Conservation (phyloP, 345 rosid genomes). For the Raphanus raphanistrum region DNA sequence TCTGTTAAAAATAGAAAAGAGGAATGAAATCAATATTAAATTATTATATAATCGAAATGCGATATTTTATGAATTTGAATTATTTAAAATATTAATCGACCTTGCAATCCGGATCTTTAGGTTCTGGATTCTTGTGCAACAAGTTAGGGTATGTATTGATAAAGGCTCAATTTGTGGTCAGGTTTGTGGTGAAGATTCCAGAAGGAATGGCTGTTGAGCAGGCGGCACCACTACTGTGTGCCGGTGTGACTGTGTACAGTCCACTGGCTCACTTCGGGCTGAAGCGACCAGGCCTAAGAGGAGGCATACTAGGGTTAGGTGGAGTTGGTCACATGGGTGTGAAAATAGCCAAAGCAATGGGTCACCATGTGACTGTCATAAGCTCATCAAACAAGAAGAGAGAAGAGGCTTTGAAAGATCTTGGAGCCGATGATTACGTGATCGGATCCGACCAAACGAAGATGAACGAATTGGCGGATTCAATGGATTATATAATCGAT, state of each 20-base stretch:
- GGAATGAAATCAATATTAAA: background rate
- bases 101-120: slow-evolving; percentile 6
- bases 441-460: slow-evolving; percentile 62
- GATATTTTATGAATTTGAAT: background rate
- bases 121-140: slow-evolving; percentile 12
- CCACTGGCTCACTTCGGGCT: slow-evolving; percentile 82
- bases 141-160: slow-evolving; percentile 12
- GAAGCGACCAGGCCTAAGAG: slow-evolving; percentile 61
- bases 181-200: slow-evolving; percentile 87
- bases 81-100: background rate
- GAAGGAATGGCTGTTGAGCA: slow-evolving; percentile 85
- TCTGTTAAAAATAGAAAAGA: background rate
- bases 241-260: slow-evolving; percentile 88
- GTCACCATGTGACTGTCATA: slow-evolving; percentile 88
- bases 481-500: slow-evolving; percentile 84
- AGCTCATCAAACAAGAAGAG: slow-evolving; percentile 92
- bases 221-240: slow-evolving; percentile 83
- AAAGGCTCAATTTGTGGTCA: slow-evolving; percentile 21
- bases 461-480: slow-evolving; percentile 67
- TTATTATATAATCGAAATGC: background rate
- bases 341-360: slow-evolving; percentile 92
- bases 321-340: slow-evolving; percentile 99
- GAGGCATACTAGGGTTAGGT: slow-evolving; percentile 88
- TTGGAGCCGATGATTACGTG: slow-evolving; percentile 83
- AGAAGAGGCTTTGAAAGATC: slow-evolving; percentile 77